A percentile compares a stretch with the other conserved stretches of the same genome.
Conservation (phyloP, 768 basidiomycete species). For the Tricholoma sp. region DNA sequence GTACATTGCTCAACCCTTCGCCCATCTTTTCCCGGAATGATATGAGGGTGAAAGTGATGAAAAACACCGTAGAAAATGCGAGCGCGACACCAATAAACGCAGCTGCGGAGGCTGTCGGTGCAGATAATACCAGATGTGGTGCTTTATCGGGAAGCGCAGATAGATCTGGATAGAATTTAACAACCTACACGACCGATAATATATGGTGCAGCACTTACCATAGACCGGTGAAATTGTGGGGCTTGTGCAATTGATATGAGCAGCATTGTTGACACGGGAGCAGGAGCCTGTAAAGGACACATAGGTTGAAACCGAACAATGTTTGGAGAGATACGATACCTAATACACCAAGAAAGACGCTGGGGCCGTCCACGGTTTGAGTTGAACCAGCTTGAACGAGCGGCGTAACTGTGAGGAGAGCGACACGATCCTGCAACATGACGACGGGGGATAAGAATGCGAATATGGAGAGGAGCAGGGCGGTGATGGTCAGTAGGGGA, state of each 20-base stretch:
- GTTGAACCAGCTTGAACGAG: slow-evolving; percentile 26
- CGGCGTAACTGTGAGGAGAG: slow-evolving; percentile 56
- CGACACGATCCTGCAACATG: slow-evolving; percentile 55
- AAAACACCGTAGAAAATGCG: slow-evolving; percentile 53
- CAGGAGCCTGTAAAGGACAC: slow-evolving; percentile 57
- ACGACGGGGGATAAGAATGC: slow-evolving; percentile 63
- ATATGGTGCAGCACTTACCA: slow-evolving; percentile 35
- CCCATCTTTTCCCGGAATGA: slow-evolving; percentile 63
- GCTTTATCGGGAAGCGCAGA: slow-evolving; percentile 54
- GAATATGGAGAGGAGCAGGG: slow-evolving; percentile 60
- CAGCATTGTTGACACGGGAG: slow-evolving; percentile 43
- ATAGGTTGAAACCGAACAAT: neutral
- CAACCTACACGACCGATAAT: neutral
- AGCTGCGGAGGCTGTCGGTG: slow-evolving; percentile 57
- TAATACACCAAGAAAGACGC: slow-evolving; percentile 58
- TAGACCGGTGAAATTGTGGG: slow-evolving; percentile 55
- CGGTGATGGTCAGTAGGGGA: slow-evolving; percentile 59
- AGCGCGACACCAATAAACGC: slow-evolving; percentile 60
- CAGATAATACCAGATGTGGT: slow-evolving; percentile 49
- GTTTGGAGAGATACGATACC: slow-evolving; percentile 34
- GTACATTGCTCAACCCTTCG: slow-evolving; percentile 38
- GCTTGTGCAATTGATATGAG: slow-evolving; percentile 48
- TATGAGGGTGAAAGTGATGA: slow-evolving; percentile 58
- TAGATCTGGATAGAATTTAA: slow-evolving; percentile 41
- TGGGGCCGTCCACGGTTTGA: slow-evolving; percentile 57